Evolutionary conservation across 2,329 filamentous ascomycete genomes (phyloP), one percentile per base, ranked within the genome.

Genomic region (Clonostachys chloroleuca): DNA sequence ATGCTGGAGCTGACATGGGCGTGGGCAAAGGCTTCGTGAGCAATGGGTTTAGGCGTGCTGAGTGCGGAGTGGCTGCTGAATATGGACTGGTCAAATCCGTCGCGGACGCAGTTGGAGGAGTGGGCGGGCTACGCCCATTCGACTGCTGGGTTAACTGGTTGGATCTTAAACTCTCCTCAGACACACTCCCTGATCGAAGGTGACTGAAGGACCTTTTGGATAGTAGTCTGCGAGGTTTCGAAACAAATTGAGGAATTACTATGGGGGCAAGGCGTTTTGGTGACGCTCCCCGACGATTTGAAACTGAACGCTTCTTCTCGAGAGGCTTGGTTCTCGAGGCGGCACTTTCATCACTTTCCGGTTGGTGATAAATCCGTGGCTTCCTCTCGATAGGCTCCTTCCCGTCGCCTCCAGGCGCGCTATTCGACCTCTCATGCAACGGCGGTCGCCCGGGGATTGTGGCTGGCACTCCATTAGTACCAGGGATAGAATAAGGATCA

Each of bases 401-500:
- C 67, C 72, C 72, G 45, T 67, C 72, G 51, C 71, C 66, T 9
- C 75, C 75, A 3, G 82, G 80, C n/a, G 80, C 78, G 59, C 80
- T 84, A 48, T 74, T 77, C 36, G 82, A 85, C 48, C 82, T 75
- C 64, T 86, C 83, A 54, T 86, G 81, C 24, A 85, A 63, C 34
- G 83, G 73, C 47, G 81, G 82, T 7, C 81, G 75, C 39, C 82
- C 83, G 34, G 84, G 84, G 54, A 87, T 84, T 30, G 84, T 86
- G 52, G 84, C 83, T 86, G 53, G 4, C 41, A 37, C 44, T 30
- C 9, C 3, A 10, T 17, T 24, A 63, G 54, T 41, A 14, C 37
- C 42, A 13, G 42, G 35, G 34, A 24, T 37, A 16, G n/a, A 33
- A 37, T 14, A 45, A 17, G 16, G 8, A 35, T 34, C 6, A 18